Conservation (phyloP, 2,329 filamentous ascomycete species). For the Penicillium concentricum region DNA sequence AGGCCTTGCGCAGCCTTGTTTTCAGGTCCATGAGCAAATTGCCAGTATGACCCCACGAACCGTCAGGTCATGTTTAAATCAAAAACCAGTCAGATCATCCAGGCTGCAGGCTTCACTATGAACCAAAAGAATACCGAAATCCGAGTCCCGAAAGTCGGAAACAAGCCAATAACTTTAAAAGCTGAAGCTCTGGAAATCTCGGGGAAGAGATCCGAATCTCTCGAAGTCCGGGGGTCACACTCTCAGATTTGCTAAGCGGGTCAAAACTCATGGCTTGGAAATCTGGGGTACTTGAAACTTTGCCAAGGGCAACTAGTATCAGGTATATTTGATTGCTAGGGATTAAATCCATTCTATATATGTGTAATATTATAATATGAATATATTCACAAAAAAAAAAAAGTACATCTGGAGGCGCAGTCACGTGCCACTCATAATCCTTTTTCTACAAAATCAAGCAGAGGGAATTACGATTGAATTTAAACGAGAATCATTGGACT, state of each 20-base stretch:
- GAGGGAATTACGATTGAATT: background rate
- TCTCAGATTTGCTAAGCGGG: conserved; percentile 6
- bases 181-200: background rate
- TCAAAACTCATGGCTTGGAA: background rate
- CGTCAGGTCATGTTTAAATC: conserved; percentile 20
- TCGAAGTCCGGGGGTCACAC: background rate
- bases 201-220: background rate
- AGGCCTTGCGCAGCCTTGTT: conserved; percentile 51
- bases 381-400: background rate
- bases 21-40: conserved; percentile 36
- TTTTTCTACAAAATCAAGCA: background rate
- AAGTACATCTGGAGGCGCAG: background rate
- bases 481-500: background rate
- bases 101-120: background rate
- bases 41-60: conserved; percentile 20
- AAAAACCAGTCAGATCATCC: conserved; percentile 9
- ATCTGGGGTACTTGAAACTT: background rate
- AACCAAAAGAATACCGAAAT: background rate
- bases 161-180: background rate
- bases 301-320: background rate
- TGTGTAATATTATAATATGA: background rate
- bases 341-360: background rate
- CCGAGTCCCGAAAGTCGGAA: background rate
- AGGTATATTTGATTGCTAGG: background rate
- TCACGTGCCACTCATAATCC: background rate